Conservation (phyloP, 2,329 filamentous ascomycete species). For the Tothia fuscella region DNA sequence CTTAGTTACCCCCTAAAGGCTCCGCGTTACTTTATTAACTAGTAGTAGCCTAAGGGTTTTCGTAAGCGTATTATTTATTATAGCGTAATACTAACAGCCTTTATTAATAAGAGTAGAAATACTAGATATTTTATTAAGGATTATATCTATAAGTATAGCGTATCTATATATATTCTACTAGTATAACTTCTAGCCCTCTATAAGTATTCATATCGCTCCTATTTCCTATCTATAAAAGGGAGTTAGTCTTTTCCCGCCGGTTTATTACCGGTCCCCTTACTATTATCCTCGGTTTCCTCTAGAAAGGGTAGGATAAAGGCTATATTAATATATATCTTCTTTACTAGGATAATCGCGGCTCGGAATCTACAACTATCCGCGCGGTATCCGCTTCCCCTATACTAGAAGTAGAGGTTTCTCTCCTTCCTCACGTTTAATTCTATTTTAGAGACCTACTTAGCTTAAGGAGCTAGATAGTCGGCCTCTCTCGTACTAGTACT, state of each 20-base stretch:
- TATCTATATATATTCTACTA: background rate
- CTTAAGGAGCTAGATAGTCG: no score
- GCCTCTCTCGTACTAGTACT: no score
- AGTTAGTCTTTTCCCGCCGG: background rate
- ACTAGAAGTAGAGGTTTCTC: no score
- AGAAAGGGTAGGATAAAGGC: background rate
- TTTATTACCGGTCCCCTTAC: background rate
- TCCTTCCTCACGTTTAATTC: no score
- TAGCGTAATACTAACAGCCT: conserved; percentile 1
- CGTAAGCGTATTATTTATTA: background rate
- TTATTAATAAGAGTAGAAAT: background rate
- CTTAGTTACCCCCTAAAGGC: background rate
- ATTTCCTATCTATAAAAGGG: background rate
- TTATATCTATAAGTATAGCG: background rate
- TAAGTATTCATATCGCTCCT: background rate
- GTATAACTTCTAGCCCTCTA: background rate
- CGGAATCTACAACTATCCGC: background rate
- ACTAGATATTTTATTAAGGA: conserved; percentile 1
- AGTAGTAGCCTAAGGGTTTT: background rate
- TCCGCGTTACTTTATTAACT: background rate
- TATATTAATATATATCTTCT: background rate
- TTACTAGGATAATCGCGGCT: background rate
- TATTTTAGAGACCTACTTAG: no score
- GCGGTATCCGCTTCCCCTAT: background rate
- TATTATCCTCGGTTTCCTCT: background rate